Conservation (phyloP, 768 basidiomycete genomes). For the Russula sp. region DNA sequence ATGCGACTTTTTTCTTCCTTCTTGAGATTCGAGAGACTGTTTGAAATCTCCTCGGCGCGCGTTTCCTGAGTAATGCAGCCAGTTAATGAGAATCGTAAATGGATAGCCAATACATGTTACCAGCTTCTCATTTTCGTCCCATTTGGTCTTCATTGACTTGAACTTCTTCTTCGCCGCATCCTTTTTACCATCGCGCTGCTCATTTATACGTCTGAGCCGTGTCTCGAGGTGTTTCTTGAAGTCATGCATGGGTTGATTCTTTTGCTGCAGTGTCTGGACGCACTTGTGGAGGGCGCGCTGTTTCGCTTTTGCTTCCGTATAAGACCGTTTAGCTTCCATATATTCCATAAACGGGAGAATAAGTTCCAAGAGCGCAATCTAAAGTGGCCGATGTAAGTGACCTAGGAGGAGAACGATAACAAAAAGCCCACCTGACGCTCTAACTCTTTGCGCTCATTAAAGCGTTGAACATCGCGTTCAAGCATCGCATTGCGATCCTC, state of each 20-base stretch:
- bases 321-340: constrained; percentile 52
- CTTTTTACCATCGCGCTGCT: constrained; percentile 53
- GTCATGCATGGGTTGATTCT: constrained; percentile 64
- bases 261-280: constrained; percentile 52
- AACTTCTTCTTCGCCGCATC: constrained; percentile 42
- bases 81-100: constrained; percentile 11
- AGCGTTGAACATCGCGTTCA: constrained; percentile 76
- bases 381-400: neutral
- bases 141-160: constrained; percentile 46
- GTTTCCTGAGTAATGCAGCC: constrained; percentile 46
- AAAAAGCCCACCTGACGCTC: constrained; percentile 52
- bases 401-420: constrained; percentile 41
- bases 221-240: constrained; percentile 45
- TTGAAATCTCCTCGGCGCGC: constrained; percentile 49
- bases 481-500: constrained; percentile 71
- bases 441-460: constrained; percentile 67
- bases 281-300: constrained; percentile 51
- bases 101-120: constrained; percentile 39
- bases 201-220: constrained; percentile 38
- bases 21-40: constrained; percentile 53
- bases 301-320: constrained; percentile 47
- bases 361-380: constrained; percentile 66
- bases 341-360: constrained; percentile 72
- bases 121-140: constrained; percentile 50
- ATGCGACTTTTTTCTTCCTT: constrained; percentile 59